Percentiles rank a stretch among this genome's conserved stretches.
Evolutionary conservation across 2,329 filamentous ascomycete genomes (phyloP).

Genomic region (Colletotrichum sp.): DNA sequence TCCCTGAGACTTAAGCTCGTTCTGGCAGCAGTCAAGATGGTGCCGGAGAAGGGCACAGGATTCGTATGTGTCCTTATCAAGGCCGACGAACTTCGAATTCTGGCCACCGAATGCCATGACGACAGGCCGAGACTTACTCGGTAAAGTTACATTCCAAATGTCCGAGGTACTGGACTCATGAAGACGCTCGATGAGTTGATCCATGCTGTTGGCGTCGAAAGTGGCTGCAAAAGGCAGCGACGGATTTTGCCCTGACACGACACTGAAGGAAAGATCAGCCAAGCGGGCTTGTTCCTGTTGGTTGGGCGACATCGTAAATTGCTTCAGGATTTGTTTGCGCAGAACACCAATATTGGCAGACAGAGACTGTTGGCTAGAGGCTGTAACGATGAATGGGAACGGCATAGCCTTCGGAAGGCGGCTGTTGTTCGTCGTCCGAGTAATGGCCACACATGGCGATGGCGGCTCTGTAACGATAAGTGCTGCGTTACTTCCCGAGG

Average conservation of each 20-base stretch:
- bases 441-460: not conserved
- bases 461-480: constrained; percentile 20
- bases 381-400: not conserved
- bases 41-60: constrained; percentile 24
- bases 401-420: not conserved
- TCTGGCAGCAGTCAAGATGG: constrained; percentile 39
- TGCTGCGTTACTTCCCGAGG: constrained; percentile 28
- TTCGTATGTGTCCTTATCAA: constrained; percentile 7
- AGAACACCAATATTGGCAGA: not conserved
- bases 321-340: not conserved
- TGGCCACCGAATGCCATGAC: constrained; percentile 45
- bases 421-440: not conserved
- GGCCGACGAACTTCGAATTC: not conserved
- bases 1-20: constrained; percentile 27
- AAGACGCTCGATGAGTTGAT: not conserved
- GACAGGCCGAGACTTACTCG: constrained; percentile 26
- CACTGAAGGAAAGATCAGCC: not conserved
- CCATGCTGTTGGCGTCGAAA: not conserved
- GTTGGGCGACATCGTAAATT: not conserved
- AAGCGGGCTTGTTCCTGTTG: not conserved
- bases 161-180: not conserved
- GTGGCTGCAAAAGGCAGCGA: not conserved
- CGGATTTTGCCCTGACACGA: not conserved
- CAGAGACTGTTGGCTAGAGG: not conserved
- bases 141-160: not conserved